These are phyloP conservation scores for Chlorociboria aeruginascens DNA, from an alignment of 495 filamentous ascomycete species.

Conservation along the genomic window DNA sequence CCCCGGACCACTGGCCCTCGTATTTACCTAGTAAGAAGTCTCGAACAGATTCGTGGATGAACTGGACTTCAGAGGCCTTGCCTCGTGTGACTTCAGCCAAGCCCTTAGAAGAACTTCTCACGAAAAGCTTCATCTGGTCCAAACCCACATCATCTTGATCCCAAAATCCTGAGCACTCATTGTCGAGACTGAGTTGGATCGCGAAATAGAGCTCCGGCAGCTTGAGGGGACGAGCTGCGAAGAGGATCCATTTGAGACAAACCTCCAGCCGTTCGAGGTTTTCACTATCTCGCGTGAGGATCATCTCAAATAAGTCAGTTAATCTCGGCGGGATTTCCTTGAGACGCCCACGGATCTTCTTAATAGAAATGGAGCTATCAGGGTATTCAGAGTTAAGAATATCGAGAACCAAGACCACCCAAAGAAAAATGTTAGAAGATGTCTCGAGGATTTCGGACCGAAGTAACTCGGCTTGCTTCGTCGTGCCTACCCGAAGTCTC, in stretches of 20 bases:
- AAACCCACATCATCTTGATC: constrained; percentile 16
- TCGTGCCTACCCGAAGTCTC: constrained; percentile 17
- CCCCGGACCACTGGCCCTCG: constrained; percentile 11
- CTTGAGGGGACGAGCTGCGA: constrained; percentile 21
- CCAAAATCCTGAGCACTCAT: constrained; percentile 8
- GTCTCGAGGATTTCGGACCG: constrained; percentile 18
- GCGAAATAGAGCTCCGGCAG: constrained; percentile 27
- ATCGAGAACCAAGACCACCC: constrained; percentile 26
- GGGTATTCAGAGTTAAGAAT: constrained; percentile 28
- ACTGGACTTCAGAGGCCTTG: constrained; percentile 20
- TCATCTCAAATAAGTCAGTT: constrained; percentile 28
- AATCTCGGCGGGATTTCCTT: constrained; percentile 25
- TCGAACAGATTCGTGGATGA: constrained; percentile 33
- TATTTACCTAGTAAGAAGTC: constrained; percentile 23
- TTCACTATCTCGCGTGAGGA: constrained; percentile 20
- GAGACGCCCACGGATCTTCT: constrained; percentile 21
- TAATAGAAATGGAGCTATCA: constrained; percentile 14
- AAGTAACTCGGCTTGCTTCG: constrained; percentile 11
- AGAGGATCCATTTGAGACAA: constrained; percentile 29
- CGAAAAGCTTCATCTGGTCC: constrained; percentile 20
- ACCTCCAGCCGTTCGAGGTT: constrained; percentile 12
- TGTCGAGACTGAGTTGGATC: constrained; percentile 13
- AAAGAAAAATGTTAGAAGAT: constrained; percentile 26
- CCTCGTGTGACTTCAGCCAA: constrained; percentile 21
- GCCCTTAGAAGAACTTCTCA: constrained; percentile 23